Base-by-base conservation (phyloP, 139 green algal genomes). In the Chlamydomonas eustigma region DNA sequence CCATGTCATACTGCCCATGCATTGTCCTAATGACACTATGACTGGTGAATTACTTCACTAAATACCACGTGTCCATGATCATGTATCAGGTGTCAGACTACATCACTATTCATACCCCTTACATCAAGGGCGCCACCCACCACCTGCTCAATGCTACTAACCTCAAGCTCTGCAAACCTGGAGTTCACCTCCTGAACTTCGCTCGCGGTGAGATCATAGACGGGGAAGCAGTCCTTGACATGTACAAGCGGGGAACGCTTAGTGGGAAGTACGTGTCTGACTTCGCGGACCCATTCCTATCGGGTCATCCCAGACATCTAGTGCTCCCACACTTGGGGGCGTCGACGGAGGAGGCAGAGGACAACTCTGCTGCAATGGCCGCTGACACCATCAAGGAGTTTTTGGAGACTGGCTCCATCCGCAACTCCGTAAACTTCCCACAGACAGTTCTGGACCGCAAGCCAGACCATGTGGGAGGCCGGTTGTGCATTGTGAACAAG, bases 401-500 rank as follows among this genome's bases (percentile, higher is more conserved):
- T 74, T 74, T 89, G 2, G 84, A 89, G 77, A 85, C 78, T 2
- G 84, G 84, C 34, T 81, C 81, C 44, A 89, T 89, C 75, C 72
- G 76, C 39, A 89, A 89, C 81, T 82, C 72, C 0, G 84, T 89
- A 64, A 89, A 89, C 78, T 89, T 89, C 77, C 84, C 84, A 1
- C 79, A 81, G 68, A 82, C 77, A 2, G 81, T 82, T 36, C 76
- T 86, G 1, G 67, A 79, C 44, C 50, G 69, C 36, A 78, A 83
- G 71, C 51, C 78, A 22, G 79, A 77, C 73, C 76, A 82, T 52
- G 79, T 81, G 31, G 76, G 76, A 74, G 80, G 71, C 30, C 84
- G 84, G 33, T 63, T 89, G 66, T 85, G 76, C 76, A 86, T 89
- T 24, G 81, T 85, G 2, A 78, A 89, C 81, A 82, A 83, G 78